Percentiles rank a stretch among this genome's conserved stretches.
Conservation (phyloP, 192 early-diverging fungal genomes). For the Coemansia sp. region DNA sequence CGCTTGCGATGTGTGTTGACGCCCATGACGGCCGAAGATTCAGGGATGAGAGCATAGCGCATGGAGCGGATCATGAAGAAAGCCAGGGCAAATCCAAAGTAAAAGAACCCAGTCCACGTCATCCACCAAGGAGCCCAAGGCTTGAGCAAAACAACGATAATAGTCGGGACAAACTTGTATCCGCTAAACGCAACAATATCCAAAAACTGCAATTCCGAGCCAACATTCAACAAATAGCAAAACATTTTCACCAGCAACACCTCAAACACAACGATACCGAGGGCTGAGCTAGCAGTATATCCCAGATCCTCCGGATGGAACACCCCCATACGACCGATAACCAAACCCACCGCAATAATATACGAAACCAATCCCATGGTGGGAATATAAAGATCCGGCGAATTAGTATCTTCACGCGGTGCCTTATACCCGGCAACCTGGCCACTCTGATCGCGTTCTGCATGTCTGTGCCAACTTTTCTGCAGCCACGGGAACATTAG, state of each 20-base stretch:
- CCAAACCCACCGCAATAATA: conserved; percentile 73
- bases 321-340: conserved; percentile 61
- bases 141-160: conserved; percentile 54
- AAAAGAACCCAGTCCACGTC: conserved; percentile 71
- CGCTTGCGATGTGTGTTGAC: conserved; percentile 72
- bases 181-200: conserved; percentile 88
- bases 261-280: conserved; percentile 77
- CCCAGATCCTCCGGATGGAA: conserved; percentile 90
- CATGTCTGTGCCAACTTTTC: conserved; percentile 76
- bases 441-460: conserved; percentile 73
- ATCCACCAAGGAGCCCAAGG: conserved; percentile 58
- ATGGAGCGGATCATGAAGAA: conserved; percentile 87
- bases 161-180: conserved; percentile 91
- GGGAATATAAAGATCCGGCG: conserved; percentile 97
- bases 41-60: conserved; percentile 72
- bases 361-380: conserved; percentile 93
- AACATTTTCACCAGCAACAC: conserved; percentile 81
- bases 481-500: conserved; percentile 92
- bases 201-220: conserved; percentile 76
- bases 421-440: conserved; percentile 74
- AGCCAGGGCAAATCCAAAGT: conserved; percentile 73
- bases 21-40: conserved; percentile 61
- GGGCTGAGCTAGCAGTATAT: conserved; percentile 77
- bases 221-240: conserved; percentile 84
- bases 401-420: conserved; percentile 90